These are phyloP conservation scores for Oryza longistaminata DNA, from an alignment of 176 grass and related monocot genomes.

Conservation along the genomic window DNA sequence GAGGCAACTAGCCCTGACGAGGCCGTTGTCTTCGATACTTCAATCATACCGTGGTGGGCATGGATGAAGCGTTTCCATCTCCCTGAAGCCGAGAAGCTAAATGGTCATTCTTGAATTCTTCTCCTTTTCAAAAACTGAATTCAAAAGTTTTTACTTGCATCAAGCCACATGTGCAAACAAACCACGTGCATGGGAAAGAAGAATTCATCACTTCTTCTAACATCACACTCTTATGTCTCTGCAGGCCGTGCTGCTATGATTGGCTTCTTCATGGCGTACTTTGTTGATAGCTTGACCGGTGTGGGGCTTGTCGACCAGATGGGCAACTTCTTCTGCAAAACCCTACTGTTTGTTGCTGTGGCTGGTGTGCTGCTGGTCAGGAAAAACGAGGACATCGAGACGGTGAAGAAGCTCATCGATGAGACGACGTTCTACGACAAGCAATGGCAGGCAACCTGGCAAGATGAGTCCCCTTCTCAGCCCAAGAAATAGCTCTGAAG, in stretches of 20 bases:
- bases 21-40: slow-evolving; percentile 69
- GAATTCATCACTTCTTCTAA: neutral
- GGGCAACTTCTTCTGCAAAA: slow-evolving; percentile 98
- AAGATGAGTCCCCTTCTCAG: slow-evolving; percentile 53
- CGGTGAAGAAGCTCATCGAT: slow-evolving; percentile 76
- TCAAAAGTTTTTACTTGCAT: neutral
- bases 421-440: slow-evolving; percentile 92
- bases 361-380: slow-evolving; percentile 70
- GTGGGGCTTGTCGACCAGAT: slow-evolving; percentile 83
- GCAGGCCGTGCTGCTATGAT: slow-evolving; percentile 95
- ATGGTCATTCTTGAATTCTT: slow-evolving; percentile 51
- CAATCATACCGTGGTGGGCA: slow-evolving; percentile 86
- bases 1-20: slow-evolving; percentile 65
- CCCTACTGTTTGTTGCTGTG: slow-evolving; percentile 79
- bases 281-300: slow-evolving; percentile 85
- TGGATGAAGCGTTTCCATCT: slow-evolving; percentile 93
- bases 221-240: neutral
- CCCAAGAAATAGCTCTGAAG: slow-evolving; percentile 45
- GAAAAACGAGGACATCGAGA: slow-evolving; percentile 80
- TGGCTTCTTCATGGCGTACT: slow-evolving; percentile 99
- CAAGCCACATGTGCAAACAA: neutral
- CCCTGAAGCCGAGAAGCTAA: slow-evolving; percentile 91
- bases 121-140: neutral
- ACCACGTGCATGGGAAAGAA: neutral
- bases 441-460: slow-evolving; percentile 97